A percentile compares a stretch with the other conserved stretches of the same genome.
Evolutionary conservation across 192 early-diverging fungal genomes (phyloP).

Genomic region (Coemansia sp.): DNA sequence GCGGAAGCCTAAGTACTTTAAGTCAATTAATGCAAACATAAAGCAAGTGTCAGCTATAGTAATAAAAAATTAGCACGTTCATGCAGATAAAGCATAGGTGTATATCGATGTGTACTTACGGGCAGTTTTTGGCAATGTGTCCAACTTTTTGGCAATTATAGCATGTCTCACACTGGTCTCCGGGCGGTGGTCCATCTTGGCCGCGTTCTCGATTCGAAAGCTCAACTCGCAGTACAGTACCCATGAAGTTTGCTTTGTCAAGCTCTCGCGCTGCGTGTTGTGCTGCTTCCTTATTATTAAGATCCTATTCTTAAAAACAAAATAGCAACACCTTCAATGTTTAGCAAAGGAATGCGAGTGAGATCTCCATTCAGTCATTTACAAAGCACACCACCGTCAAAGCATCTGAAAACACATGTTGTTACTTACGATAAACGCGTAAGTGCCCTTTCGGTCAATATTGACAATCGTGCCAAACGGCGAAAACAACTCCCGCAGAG

Average conservation of each 20-base stretch:
- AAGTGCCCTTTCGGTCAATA: conserved; percentile 41
- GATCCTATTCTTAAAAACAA: conserved; percentile 18
- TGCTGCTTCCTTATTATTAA: conserved; percentile 11
- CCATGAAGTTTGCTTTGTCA: conserved; percentile 19
- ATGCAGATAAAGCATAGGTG: neutral
- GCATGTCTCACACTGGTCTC: conserved; percentile 32
- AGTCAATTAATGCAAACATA: too few relatives aligned
- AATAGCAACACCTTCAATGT: too few relatives aligned
- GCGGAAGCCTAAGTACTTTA: too few relatives aligned
- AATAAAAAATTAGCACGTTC: neutral
- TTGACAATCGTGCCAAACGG: conserved; percentile 25
- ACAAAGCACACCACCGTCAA: neutral
- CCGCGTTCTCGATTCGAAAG: conserved; percentile 39
- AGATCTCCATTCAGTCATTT: neutral
- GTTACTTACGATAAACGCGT: conserved; percentile 48
- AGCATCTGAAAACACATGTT: neutral
- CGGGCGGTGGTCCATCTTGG: conserved; percentile 27
- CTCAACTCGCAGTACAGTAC: conserved; percentile 29
- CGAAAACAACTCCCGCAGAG: conserved; percentile 25
- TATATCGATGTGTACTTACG: conserved; percentile 21
- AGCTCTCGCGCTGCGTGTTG: conserved; percentile 19
- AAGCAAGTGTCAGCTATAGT: too few relatives aligned
- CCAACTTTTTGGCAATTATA: conserved; percentile 38
- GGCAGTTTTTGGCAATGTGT: conserved; percentile 42
- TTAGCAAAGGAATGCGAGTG: neutral